Evolutionary conservation across 108 stramenopile genomes (phyloP), one percentile per base, ranked within the genome.

Genomic region (Mediolabrus comicus): DNA sequence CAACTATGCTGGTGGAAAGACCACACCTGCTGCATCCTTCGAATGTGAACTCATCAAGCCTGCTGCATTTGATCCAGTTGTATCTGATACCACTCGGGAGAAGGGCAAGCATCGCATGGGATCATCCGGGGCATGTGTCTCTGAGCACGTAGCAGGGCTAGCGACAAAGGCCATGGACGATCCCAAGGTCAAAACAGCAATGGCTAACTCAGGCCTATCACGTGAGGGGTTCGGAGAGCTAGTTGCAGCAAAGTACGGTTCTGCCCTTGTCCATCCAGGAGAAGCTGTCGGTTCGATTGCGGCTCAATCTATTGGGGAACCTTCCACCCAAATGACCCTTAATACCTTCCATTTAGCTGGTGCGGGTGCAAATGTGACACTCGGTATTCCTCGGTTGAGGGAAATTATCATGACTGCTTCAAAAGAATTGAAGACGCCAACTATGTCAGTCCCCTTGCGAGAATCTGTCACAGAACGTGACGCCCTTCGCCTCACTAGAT

Each of bases 321-420:
- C 99, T 3, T 98, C 98, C 14, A 99, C 99, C 7, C 99, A 99
- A 72, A 99, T 99, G 99, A 99, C 99, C 12, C 89, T 99, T 10
- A 99, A 99, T 81, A 99, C 99, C 5, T 99, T 99, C 71, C 99
- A 99, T 62, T 80, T 99, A 38, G 99, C 99, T 29, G 99, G 99
- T 29, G 97, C 98, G 34, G 99, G 98, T 36, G 99, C 97, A 9
- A 99, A 99, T 81, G 99, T 99, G 52, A 99, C 99, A 12, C 84
- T 99, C 24, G 99, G 99, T 38, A 99, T 99, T 66, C 99, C 99
- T 25, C 95, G 99, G 30, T 71, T 99, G 13, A 82, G 99, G 19
- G 99, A 99, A 85, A 98, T 99, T 51, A 98, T 99, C 64, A 99
- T 99, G 99, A 98, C 98, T 16, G 99, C 99, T 16, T 97, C 98